These are phyloP conservation scores for Saksenaea oblongispora DNA, from an alignment of 371 early-diverging fungal genomes.

Conservation along the genomic window DNA sequence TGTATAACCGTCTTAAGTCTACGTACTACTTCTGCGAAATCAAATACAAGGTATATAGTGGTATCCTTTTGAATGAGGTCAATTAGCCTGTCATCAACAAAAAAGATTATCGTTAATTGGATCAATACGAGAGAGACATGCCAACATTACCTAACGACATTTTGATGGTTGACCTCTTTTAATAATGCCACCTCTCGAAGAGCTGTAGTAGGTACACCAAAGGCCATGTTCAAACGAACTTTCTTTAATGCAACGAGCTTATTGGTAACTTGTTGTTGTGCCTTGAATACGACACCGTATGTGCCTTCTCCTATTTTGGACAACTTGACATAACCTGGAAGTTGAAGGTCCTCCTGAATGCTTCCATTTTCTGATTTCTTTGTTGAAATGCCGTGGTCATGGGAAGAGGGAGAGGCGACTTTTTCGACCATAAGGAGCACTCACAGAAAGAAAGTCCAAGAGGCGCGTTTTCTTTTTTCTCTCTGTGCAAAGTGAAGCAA, in stretches of 20 bases:
- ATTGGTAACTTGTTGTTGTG: constrained; percentile 70
- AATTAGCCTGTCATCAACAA: constrained; percentile 65
- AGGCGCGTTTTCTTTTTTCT: neutral
- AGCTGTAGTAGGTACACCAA: constrained; percentile 93
- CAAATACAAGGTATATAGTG: constrained; percentile 95
- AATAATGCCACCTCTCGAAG: constrained; percentile 96
- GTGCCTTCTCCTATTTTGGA: constrained; percentile 97
- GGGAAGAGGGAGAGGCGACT: neutral
- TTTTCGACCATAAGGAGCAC: constrained; percentile 1
- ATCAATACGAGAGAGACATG: neutral
- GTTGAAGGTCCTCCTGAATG: neutral
- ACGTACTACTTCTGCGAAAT: constrained; percentile 80
- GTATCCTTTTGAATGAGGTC: constrained; percentile 90
- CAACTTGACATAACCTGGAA: constrained; percentile 65
- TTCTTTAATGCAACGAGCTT: constrained; percentile 92
- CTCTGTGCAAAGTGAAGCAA: neutral
- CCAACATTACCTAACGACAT: constrained; percentile 74
- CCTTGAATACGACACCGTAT: constrained; percentile 97
- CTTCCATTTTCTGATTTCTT: neutral
- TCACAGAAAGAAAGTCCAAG: neutral
- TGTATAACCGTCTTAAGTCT: neutral
- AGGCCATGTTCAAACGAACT: constrained; percentile 87
- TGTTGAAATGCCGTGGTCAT: neutral
- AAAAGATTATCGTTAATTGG: neutral
- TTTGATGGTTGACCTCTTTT: constrained; percentile 89